Conservation (phyloP, 2,329 filamentous ascomycete species). For the Lasiodiplodia sp. region DNA sequence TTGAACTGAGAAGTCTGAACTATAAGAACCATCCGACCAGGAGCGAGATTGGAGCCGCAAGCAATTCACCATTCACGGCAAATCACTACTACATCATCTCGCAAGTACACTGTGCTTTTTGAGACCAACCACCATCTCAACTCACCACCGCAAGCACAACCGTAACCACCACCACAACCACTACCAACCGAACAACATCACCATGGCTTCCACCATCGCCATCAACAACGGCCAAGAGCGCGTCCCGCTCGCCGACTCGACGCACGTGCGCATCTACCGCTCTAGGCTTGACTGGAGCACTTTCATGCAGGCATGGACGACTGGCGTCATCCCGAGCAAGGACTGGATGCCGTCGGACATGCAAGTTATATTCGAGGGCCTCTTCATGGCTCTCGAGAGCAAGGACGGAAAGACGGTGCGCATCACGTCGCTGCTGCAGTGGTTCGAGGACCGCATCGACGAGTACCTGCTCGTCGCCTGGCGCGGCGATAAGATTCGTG, state of each 20-base stretch:
- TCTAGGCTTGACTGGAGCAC: neutral
- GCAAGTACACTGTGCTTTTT: too few relatives aligned
- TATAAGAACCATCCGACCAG: too few relatives aligned
- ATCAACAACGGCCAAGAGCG: neutral
- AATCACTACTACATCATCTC: too few relatives aligned
- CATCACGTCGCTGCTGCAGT: neutral
- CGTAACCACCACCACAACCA: too few relatives aligned
- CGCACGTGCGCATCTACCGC: too few relatives aligned
- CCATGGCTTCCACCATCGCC: neutral
- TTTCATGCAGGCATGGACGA: neutral
- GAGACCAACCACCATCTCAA: too few relatives aligned
- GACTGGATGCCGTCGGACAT: conserved; percentile 1
- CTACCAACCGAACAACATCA: neutral
- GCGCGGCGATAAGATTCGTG: neutral
- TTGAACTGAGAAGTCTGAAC: too few relatives aligned
- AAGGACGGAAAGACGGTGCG: neutral
- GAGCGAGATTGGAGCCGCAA: too few relatives aligned
- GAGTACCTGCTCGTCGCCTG: neutral
- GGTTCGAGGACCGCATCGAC: neutral
- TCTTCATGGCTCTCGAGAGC: neutral
- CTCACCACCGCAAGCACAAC: too few relatives aligned
- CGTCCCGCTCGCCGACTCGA: neutral
- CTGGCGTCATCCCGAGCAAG: neutral
- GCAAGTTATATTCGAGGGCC: neutral
- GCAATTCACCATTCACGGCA: too few relatives aligned